Base-by-base conservation (phyloP, 2,329 filamentous ascomycete species). In the Verticillium albo-atrum region DNA sequence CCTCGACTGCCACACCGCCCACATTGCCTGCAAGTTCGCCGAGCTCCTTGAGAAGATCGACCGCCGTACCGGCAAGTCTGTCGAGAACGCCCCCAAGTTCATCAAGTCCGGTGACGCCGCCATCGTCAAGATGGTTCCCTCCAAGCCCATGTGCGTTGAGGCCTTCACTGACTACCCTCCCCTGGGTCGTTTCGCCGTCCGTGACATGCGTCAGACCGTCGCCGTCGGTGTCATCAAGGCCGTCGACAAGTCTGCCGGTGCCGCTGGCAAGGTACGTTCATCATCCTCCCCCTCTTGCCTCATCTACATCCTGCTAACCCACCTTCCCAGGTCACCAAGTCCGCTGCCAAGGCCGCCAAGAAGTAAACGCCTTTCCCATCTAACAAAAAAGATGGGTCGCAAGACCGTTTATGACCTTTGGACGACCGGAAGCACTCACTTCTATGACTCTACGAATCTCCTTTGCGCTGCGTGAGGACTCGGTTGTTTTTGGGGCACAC, bases 71-170 rank as follows among this genome's bases (percentile, higher is more conserved):
- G 95, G 95, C 81, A 99, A 99, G 89, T 91, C 93, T 70, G 87
- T 91, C 76, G 95, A 99, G 84, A 77, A 84, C 79, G 78, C 76
- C 76, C 95, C 95, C 83, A 99, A 99, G 90, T 98, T 97, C 89
- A 93, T 99, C 91, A 99, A 99, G 92, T 97, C 94, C 75, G 95
- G 95, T 90, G 95, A 99, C 81, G 94, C 95, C 71, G 94, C 94
- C 81, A 99, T 99, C 84, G 95, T 99, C 86, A 98, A 97, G 92
- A 98, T 99, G 95, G 78, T 97, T 87, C 95, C 95, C 79, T 97
- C 94, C 86, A 99, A 99, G 93, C 95, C 95, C 79, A 99, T 99
- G 95, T 99, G 95, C 82, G 95, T 99, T 82, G 95, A 99, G 92
- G 85, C 95, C 73, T 99, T 98, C 92, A 97, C 93, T 75, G 92